Percentiles rank a stretch among this genome's conserved stretches.
Evolutionary conservation across 2,329 filamentous ascomycete genomes (phyloP).

Genomic region (Alternaria tenuissima): DNA sequence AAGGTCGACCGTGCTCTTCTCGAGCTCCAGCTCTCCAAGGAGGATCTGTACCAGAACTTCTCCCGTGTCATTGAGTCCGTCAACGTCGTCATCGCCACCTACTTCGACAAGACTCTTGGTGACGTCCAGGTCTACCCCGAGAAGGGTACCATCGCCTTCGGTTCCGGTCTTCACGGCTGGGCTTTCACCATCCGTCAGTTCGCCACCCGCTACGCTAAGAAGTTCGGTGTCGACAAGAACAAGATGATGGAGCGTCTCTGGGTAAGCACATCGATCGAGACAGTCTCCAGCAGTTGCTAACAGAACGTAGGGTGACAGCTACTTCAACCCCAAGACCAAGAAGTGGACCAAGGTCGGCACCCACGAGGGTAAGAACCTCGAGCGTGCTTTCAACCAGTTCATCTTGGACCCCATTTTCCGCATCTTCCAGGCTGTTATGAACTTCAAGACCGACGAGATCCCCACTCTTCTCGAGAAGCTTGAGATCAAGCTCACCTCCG

Average conservation of each 20-base stretch:
- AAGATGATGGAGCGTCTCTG: slow-evolving; percentile 99
- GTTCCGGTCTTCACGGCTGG: slow-evolving; percentile 99
- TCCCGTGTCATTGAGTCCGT: slow-evolving; percentile 99
- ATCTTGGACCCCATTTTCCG: slow-evolving; percentile 99
- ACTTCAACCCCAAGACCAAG: slow-evolving; percentile 99
- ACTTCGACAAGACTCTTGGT: slow-evolving; percentile 95
- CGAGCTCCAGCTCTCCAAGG: slow-evolving; percentile 97
- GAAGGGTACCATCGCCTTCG: slow-evolving; percentile 97
- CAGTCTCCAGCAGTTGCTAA: slow-evolving; percentile 23
- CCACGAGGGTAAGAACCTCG: slow-evolving; percentile 85
- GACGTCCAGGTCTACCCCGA: slow-evolving; percentile 99
- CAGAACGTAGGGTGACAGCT: slow-evolving; percentile 81
- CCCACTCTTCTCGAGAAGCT: slow-evolving; percentile 87
- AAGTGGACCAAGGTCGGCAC: slow-evolving; percentile 95
- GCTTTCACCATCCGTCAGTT: slow-evolving; percentile 99
- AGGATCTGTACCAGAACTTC: slow-evolving; percentile 99
- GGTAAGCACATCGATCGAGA: slow-evolving; percentile 62
- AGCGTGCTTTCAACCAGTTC: slow-evolving; percentile 99
- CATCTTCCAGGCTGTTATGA: slow-evolving; percentile 96
- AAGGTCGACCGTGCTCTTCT: slow-evolving; percentile 99
- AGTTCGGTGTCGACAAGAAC: slow-evolving; percentile 99
- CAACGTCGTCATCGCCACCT: slow-evolving; percentile 99
- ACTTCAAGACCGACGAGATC: slow-evolving; percentile 97
- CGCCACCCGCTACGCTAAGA: slow-evolving; percentile 95
- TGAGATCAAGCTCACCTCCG: slow-evolving; percentile 83